A percentile compares a stretch with the other conserved stretches of the same genome.
Evolutionary conservation across 306 rosid genomes (phyloP).

Genomic region (Rosa rugosa): DNA sequence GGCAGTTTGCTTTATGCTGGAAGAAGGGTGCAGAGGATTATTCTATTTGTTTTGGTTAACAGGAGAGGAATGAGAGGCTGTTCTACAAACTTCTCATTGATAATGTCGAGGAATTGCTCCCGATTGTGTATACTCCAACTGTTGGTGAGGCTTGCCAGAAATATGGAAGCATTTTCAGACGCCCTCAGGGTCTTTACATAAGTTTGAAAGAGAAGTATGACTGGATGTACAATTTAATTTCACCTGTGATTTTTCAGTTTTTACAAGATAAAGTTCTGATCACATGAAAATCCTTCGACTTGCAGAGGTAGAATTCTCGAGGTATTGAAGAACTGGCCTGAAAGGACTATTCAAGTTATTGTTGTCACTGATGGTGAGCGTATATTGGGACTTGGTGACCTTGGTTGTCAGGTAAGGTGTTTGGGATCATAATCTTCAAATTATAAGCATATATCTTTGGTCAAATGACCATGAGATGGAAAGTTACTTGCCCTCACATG

Average conservation of each 20-base stretch:
- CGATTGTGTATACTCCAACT: constrained; percentile 86
- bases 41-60: constrained; percentile 27
- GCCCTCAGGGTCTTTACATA: constrained; percentile 98
- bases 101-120: constrained; percentile 86
- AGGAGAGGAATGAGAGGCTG: constrained; percentile 91
- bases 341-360: constrained; percentile 76
- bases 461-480: constrained; percentile 9
- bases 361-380: constrained; percentile 97
- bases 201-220: constrained; percentile 90
- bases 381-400: constrained; percentile 96
- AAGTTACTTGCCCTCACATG: constrained; percentile 25
- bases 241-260: constrained; percentile 9
- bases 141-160: constrained; percentile 98
- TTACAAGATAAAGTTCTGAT: constrained; percentile 8
- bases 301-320: constrained; percentile 85
- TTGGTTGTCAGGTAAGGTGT: constrained; percentile 85
- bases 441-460: neutral
- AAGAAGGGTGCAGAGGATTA: constrained; percentile 11
- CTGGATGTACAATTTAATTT: constrained; percentile 8
- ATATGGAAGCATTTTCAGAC: constrained; percentile 91
- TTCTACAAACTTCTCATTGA: constrained; percentile 85
- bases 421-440: constrained; percentile 15
- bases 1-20: neutral
- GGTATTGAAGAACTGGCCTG: constrained; percentile 97
- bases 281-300: constrained; percentile 13